These are phyloP conservation scores for Luzula sylvatica DNA, from an alignment of 176 grass and related monocot species.

Conservation along the genomic window DNA sequence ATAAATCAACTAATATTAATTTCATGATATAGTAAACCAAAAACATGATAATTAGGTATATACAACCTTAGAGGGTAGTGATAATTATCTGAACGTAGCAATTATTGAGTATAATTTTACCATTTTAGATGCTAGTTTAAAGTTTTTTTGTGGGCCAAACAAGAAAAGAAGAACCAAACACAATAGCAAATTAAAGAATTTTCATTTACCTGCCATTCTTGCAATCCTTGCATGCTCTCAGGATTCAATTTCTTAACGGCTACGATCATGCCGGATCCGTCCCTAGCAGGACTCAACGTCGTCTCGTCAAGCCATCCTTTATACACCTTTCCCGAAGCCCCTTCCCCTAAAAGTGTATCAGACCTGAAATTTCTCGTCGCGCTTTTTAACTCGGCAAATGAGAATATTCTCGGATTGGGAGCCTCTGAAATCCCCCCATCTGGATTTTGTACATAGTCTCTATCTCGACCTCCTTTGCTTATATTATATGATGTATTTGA, in stretches of 20 bases:
- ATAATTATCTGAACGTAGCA: no score
- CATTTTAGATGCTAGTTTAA: no score
- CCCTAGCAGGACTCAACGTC: constrained; percentile 36
- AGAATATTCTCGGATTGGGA: constrained; percentile 48
- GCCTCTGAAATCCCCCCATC: constrained; percentile 50
- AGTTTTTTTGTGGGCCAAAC: no score
- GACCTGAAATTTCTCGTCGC: constrained; percentile 69
- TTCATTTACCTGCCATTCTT: constrained; percentile 59
- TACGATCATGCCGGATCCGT: constrained; percentile 68
- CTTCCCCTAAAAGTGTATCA: constrained; percentile 58
- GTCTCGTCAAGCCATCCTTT: constrained; percentile 80
- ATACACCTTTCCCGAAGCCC: constrained; percentile 60
- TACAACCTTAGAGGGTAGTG: no score
- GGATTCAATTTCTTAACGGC: constrained; percentile 77
- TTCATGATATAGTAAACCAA: no score
- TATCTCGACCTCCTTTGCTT: neutral
- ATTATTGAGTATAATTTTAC: no score
- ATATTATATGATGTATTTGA: neutral
- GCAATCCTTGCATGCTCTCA: constrained; percentile 60
- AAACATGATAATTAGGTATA: no score
- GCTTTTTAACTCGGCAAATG: constrained; percentile 51
- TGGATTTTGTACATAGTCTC: neutral
- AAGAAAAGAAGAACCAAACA: neutral
- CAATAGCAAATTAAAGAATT: neutral
- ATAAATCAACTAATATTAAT: no score